phyloP scores from a whole-genome alignment of 306 rosid genomes.

The apple (Malus domestica) region DNA sequence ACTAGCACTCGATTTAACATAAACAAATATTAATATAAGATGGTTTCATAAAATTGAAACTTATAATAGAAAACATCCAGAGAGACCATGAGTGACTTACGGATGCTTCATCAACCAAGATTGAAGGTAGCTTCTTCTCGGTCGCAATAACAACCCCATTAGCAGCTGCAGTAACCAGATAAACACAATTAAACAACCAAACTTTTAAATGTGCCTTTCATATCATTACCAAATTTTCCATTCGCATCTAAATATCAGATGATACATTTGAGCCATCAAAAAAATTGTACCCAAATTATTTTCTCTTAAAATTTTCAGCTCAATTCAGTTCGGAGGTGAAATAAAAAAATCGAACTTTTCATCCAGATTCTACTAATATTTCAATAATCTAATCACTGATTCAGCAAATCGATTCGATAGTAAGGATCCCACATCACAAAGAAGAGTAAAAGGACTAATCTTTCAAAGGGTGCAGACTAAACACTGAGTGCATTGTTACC shows the following conservation, averaged over 20 bases:
- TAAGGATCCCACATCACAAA: too few relatives aligned
- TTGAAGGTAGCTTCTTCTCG: conserved; percentile 93
- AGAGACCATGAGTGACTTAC: conserved; percentile 34
- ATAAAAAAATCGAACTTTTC: neutral
- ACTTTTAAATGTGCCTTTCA: neutral
- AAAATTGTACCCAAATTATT: neutral
- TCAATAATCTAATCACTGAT: neutral
- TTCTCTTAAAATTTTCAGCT: neutral
- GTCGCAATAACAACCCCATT: conserved; percentile 96
- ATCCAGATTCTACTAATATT: neutral
- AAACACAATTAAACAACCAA: neutral
- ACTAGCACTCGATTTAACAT: neutral
- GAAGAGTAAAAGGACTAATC: neutral
- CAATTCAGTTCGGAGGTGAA: neutral
- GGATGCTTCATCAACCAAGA: conserved; percentile 87
- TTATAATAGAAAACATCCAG: neutral
- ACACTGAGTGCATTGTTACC: conserved; percentile 28
- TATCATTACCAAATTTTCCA: neutral
- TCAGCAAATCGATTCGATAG: neutral
- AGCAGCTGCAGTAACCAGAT: conserved; percentile 59
- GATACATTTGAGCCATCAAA: neutral
- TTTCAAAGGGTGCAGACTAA: neutral
- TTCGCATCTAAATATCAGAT: neutral
- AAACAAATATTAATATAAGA: neutral
- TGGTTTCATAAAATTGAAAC: neutral